These are phyloP conservation scores for Aspergillus awamori DNA, from an alignment of 2,329 filamentous ascomycete species.

Conservation along the genomic window DNA sequence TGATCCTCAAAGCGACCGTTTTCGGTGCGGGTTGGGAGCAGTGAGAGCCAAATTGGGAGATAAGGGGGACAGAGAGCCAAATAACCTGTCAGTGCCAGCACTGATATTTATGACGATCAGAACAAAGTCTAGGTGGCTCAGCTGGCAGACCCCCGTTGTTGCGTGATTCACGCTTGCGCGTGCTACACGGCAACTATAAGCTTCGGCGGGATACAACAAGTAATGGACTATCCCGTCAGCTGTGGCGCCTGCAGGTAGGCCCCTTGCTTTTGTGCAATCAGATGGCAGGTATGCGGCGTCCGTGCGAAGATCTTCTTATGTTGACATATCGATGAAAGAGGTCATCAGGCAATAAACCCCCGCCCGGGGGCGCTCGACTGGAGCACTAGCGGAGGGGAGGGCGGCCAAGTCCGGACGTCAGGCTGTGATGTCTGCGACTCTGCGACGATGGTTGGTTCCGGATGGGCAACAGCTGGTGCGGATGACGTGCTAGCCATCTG, in stretches of 20 bases:
- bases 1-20: background rate
- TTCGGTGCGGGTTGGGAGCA: background rate
- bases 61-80: background rate
- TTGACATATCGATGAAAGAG: background rate
- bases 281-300: background rate
- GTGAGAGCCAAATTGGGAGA: background rate
- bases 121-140: background rate
- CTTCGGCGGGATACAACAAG: background rate
- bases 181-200: background rate
- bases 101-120: background rate
- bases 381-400: background rate
- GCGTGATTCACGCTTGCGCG: conserved; percentile 10
- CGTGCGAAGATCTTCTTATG: background rate
- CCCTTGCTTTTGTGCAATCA: conserved; percentile 5
- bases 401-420: background rate
- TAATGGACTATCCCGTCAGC: background rate
- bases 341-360: background rate
- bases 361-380: background rate
- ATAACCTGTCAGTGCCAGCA: background rate
- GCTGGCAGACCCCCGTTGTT: conserved; percentile 2
- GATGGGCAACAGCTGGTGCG: conserved; percentile 3
- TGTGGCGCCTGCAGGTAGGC: background rate
- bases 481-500: conserved; percentile 11
- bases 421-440: conserved; percentile 8
- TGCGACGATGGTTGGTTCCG: conserved; percentile 7